phyloP scores from a whole-genome alignment of 2,329 filamentous ascomycete species.

The Alternaria angustiovoidea region DNA sequence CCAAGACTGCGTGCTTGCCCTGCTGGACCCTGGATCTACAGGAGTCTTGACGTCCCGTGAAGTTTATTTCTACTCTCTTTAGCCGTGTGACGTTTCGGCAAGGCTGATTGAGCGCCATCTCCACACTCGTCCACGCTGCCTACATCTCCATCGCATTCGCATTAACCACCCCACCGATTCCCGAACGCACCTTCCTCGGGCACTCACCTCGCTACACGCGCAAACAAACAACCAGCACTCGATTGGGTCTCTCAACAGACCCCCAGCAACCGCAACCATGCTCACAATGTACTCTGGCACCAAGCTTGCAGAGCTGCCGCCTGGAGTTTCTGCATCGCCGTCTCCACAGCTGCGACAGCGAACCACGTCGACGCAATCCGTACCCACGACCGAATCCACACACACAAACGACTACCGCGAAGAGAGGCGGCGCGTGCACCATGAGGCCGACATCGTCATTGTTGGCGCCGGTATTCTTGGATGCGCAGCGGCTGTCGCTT shows the following conservation, averaged over 20 bases:
- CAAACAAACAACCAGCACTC: background rate
- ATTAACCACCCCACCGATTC: background rate
- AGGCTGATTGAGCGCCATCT: constrained; percentile 1
- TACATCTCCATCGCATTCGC: background rate
- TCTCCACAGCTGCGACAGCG: constrained; percentile 22
- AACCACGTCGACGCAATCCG: constrained; percentile 22
- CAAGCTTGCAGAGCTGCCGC: constrained; percentile 35
- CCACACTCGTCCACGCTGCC: background rate
- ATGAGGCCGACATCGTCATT: constrained; percentile 83
- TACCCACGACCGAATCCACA: constrained; percentile 21
- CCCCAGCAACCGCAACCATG: constrained; percentile 24
- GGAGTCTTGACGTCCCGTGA: background rate
- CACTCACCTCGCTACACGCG: background rate
- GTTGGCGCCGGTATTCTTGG: constrained; percentile 92
- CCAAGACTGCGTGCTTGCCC: background rate
- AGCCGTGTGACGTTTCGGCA: constrained; percentile 16
- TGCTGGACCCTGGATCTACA: constrained; percentile 13
- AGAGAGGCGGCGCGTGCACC: constrained; percentile 61
- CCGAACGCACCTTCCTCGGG: background rate
- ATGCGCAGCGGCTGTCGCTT: constrained; percentile 81
- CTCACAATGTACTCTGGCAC: constrained; percentile 37
- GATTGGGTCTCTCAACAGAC: constrained; percentile 23
- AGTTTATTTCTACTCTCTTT: constrained; percentile 6
- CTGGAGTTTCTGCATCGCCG: constrained; percentile 25
- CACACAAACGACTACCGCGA: constrained; percentile 44